Evolutionary conservation across 78 protist species (phyloP), one percentile per base, ranked within the genome.

Genomic region (Dictyostelium firmibasis): DNA sequence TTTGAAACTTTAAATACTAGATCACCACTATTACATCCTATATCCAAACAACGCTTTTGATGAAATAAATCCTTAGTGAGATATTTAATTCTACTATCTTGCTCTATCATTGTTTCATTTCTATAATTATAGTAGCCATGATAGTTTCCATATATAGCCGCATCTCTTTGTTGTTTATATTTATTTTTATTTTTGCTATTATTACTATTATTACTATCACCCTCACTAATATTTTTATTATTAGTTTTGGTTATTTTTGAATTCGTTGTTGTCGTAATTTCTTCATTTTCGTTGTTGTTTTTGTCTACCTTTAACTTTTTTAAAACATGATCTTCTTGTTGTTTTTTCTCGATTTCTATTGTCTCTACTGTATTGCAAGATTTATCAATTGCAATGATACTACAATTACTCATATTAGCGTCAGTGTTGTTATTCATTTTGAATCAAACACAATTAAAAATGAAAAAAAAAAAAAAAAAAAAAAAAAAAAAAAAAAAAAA

Each of bases 141-240:
- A 67, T 88, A 88, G 3, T 88, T 88, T 41, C 94, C 94, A 88
- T 88, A 88, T n/a, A 88, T 87, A 25, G 67, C 27, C 44, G 38
- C 70, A 35, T 75, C 38, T 7, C 20, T 13, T 81, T 50, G 35
- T 81, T 47, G 29, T 47, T 47, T 25, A 20, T 3, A 4, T n/a
- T n/a, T n/a, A 7, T 67, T 29, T 10, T 25, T 67, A 67, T 29
- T 27, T 27, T n/a, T 27, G 9, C 7, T 67, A 25, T 5, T 67
- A 0, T 67, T 27, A 11, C 29, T 67, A 67, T 67, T 29, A 67
- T 67, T 10, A 60, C 23, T 23, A 60, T 57, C 1, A 57, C 14
- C 1, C 16, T 60, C 23, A 23, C 7, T 60, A 23, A n/a, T 62
- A 2, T n/a, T 69, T 6, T 27, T 11, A 8, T 29, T 31, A n/a